Percentiles rank a stretch among this genome's conserved stretches.
Evolutionary conservation across 495 filamentous ascomycete genomes (phyloP).

Genomic region (Clohesyomyces aquaticus): DNA sequence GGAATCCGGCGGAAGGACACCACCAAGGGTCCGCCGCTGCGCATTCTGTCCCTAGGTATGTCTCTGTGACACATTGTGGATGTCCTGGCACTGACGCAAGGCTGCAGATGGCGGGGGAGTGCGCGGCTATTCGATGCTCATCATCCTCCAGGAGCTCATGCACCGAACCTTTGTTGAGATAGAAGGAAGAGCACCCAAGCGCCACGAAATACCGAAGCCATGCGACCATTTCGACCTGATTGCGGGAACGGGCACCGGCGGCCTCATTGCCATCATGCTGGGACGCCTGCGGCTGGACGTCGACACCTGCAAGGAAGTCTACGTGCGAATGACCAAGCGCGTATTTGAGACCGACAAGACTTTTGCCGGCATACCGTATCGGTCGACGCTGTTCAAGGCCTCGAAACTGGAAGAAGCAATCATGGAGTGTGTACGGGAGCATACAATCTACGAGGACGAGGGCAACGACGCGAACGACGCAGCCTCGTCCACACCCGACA

Average conservation of each 20-base stretch:
- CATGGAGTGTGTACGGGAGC: conserved; percentile 81
- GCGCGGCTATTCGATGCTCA: conserved; percentile 94
- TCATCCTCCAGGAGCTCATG: conserved; percentile 96
- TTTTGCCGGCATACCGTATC: conserved; percentile 88
- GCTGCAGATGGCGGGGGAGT: conserved; percentile 89
- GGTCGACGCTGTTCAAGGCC: conserved; percentile 93
- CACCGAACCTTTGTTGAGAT: conserved; percentile 85
- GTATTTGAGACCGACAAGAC: conserved; percentile 99
- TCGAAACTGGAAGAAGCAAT: conserved; percentile 95
- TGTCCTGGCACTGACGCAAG: conserved; percentile 20
- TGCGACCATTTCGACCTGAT: conserved; percentile 99
- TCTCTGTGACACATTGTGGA: conserved; percentile 13
- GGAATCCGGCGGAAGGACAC: conserved; percentile 80
- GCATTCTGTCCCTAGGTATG: conserved; percentile 88
- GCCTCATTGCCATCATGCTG: conserved; percentile 94
- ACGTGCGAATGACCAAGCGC: conserved; percentile 87
- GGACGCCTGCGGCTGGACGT: conserved; percentile 88
- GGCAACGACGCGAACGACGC: conserved; percentile 60
- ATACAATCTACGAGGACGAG: conserved; percentile 78
- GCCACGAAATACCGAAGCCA: conserved; percentile 90
- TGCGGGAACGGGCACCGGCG: conserved; percentile 90
- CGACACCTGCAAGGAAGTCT: conserved; percentile 94
- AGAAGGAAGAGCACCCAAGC: conserved; percentile 78
- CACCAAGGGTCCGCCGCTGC: conserved; percentile 88
- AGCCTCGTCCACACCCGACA: conserved; percentile 19